Conservation (phyloP, 1,139 yeast genomes). For the Pichia sp. region DNA sequence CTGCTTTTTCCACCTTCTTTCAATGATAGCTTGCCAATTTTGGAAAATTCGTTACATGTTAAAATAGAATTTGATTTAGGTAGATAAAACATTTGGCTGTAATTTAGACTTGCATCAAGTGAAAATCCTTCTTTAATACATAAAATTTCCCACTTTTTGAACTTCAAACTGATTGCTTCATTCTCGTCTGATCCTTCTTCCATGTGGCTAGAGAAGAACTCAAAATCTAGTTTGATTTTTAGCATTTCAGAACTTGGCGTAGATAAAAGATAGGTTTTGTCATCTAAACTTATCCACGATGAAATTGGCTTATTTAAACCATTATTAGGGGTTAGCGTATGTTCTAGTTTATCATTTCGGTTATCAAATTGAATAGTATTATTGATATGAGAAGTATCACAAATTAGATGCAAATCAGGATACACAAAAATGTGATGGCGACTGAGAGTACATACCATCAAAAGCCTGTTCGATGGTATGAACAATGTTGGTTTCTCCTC, state of each 20-base stretch:
- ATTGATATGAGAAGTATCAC: background rate
- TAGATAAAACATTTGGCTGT: no score
- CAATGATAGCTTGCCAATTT: no score
- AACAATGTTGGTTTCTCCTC: background rate
- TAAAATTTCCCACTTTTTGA: no score
- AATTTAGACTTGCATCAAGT: no score
- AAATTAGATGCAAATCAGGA: background rate
- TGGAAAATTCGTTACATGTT: no score
- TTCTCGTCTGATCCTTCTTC: no score
- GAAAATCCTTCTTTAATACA: no score
- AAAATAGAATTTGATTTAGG: no score
- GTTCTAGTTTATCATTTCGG: background rate
- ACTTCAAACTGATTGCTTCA: no score
- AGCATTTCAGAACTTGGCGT: background rate
- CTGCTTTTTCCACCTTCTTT: no score
- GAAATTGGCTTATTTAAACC: background rate
- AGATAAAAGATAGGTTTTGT: background rate
- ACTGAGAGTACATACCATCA: background rate
- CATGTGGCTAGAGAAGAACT: no score
- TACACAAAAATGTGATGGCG: background rate
- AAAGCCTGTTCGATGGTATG: background rate
- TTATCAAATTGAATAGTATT: background rate
- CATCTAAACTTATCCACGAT: background rate
- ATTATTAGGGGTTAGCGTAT: background rate
- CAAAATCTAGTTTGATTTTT: background rate